Evolutionary conservation across 2,329 filamentous ascomycete genomes (phyloP).

Genomic region (Biscogniauxia marginata): DNA sequence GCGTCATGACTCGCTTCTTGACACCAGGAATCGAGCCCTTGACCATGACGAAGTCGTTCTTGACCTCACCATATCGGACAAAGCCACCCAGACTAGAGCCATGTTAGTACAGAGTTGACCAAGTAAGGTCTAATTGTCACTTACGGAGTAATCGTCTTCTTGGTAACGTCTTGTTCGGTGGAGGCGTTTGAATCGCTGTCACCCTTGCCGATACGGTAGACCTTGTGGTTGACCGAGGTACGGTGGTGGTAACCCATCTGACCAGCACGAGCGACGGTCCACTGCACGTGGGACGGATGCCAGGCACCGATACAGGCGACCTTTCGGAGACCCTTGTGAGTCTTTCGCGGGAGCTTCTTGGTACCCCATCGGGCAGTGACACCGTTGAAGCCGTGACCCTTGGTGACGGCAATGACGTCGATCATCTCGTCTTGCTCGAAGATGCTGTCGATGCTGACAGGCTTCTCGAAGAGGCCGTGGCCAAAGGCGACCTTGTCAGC

Average conservation of each 20-base stretch:
- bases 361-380: conserved; percentile 98
- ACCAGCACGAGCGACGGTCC: conserved; percentile 99
- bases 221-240: conserved; percentile 99
- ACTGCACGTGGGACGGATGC: conserved; percentile 99
- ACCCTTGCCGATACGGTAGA: conserved; percentile 97
- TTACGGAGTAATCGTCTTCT: conserved; percentile 99
- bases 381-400: conserved; percentile 98
- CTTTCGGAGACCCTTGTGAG: conserved; percentile 99
- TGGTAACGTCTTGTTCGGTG: conserved; percentile 94
- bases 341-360: conserved; percentile 99
- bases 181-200: conserved; percentile 88
- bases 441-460: conserved; percentile 85
- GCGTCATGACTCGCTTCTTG: conserved; percentile 99
- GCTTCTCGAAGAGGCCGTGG: conserved; percentile 98
- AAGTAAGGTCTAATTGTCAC: conserved; percentile 41
- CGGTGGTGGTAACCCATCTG: conserved; percentile 99
- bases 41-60: conserved; percentile 97
- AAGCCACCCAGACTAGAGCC: conserved; percentile 85
- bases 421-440: conserved; percentile 99
- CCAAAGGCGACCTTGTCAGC: conserved; percentile 97
- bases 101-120: conserved; percentile 33
- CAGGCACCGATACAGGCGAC: conserved; percentile 99
- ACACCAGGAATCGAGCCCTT: conserved; percentile 97
- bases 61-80: conserved; percentile 98
- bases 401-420: conserved; percentile 98